A percentile compares a stretch with the other conserved stretches of the same genome.
Evolutionary conservation across 2,329 filamentous ascomycete genomes (phyloP).

Genomic region (Microdochium nivale): DNA sequence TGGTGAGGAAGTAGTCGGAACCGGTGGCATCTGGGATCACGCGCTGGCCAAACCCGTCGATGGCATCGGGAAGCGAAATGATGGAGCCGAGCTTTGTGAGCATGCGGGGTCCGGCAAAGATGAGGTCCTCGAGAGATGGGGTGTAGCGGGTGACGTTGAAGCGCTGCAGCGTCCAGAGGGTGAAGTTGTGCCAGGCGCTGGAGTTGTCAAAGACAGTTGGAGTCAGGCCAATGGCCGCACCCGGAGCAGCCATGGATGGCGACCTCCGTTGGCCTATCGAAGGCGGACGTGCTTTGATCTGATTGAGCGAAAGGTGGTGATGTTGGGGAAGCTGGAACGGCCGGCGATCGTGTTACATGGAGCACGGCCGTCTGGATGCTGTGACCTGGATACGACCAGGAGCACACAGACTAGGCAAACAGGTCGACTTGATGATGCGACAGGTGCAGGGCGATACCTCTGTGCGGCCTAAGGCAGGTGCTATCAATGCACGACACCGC

Average conservation of each 20-base stretch:
- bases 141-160: conserved; percentile 50
- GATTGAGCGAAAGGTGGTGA: background rate
- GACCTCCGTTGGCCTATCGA: background rate
- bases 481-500: no score
- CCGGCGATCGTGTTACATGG: background rate
- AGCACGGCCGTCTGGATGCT: background rate
- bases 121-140: conserved; percentile 59
- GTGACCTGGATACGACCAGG: background rate
- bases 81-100: conserved; percentile 55
- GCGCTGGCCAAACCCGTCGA: conserved; percentile 52
- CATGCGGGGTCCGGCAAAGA: conserved; percentile 62
- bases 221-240: conserved; percentile 15
- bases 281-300: conserved; percentile 1
- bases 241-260: conserved; percentile 18
- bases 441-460: background rate
- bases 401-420: background rate
- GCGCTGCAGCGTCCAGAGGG: conserved; percentile 39
- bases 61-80: conserved; percentile 47
- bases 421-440: background rate
- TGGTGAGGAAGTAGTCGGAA: conserved; percentile 32
- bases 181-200: conserved; percentile 43
- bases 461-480: no score
- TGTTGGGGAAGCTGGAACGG: background rate
- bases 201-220: conserved; percentile 28
- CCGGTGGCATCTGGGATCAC: conserved; percentile 19